These are phyloP conservation scores for Chlamydomonas applanata DNA, from an alignment of 139 green algal genomes.

Conservation along the genomic window DNA sequence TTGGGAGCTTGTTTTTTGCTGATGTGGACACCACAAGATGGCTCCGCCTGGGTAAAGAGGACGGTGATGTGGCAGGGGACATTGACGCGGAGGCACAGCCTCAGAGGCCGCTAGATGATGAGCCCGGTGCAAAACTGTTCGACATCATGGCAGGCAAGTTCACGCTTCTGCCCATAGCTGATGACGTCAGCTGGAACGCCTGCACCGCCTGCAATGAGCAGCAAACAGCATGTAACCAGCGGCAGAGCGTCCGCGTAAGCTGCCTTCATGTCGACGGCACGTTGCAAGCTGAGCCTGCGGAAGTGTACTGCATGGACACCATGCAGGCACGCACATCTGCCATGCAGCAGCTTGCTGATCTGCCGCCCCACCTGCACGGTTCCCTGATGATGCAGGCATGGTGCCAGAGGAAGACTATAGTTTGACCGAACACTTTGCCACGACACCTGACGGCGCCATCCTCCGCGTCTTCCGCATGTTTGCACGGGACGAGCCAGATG, in stretches of 20 bases:
- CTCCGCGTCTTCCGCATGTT: slow-evolving; percentile 39
- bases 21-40: not conserved
- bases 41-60: not conserved
- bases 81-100: not conserved
- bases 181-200: not conserved
- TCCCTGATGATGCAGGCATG: not conserved
- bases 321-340: too few relatives aligned
- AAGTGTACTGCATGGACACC: too few relatives aligned
- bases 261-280: too few relatives aligned
- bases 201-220: too few relatives aligned
- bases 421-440: slow-evolving; percentile 31
- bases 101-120: too few relatives aligned
- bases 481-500: not conserved
- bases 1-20: not conserved
- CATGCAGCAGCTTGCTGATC: too few relatives aligned
- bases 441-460: slow-evolving; percentile 50
- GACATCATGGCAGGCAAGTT: not conserved
- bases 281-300: too few relatives aligned
- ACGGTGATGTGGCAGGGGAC: not conserved
- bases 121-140: not conserved
- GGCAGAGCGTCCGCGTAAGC: too few relatives aligned
- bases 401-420: not conserved
- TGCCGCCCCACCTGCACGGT: not conserved
- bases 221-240: too few relatives aligned
- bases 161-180: not conserved